phyloP scores from a whole-genome alignment of 2,329 filamentous ascomycete species.

The Paracoccidioides lutzii region DNA sequence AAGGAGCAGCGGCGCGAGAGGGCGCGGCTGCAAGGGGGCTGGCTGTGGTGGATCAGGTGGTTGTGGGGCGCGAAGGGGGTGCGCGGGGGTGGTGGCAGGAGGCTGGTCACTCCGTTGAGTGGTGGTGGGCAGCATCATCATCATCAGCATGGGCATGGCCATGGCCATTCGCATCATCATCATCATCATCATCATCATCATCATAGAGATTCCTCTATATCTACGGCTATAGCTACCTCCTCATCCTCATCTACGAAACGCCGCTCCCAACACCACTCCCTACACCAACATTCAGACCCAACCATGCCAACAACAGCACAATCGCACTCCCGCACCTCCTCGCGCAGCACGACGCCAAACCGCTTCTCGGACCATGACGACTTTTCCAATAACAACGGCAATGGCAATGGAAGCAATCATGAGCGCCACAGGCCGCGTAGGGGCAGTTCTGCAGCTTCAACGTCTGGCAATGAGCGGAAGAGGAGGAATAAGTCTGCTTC shows the following conservation, averaged over 20 bases:
- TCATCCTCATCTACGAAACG: slow-evolving; percentile 7
- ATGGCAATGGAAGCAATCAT: slow-evolving; percentile 16
- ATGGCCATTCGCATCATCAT: slow-evolving; percentile 8
- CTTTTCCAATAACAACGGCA: slow-evolving; percentile 13
- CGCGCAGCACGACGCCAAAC: slow-evolving; percentile 27
- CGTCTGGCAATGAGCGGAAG: slow-evolving; percentile 17
- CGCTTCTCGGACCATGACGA: slow-evolving; percentile 24
- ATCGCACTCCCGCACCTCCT: slow-evolving; percentile 29
- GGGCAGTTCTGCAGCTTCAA: slow-evolving; percentile 22
- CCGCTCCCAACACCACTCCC: background rate
- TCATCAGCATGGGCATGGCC: background rate
- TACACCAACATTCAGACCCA: no score
- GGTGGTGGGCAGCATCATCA: background rate
- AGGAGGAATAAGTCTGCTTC: slow-evolving; percentile 4
- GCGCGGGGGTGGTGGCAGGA: background rate
- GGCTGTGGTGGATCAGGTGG: slow-evolving; percentile 81
- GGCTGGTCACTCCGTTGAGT: background rate
- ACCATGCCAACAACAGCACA: no score
- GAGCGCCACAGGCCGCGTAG: slow-evolving; percentile 24
- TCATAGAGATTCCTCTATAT: slow-evolving; percentile 14
- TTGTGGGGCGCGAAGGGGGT: slow-evolving; percentile 27
- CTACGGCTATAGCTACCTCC: background rate
- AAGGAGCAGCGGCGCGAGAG: slow-evolving; percentile 51
- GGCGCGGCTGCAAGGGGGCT: slow-evolving; percentile 56
- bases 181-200: slow-evolving; percentile 17